Evolutionary conservation across 2,329 filamentous ascomycete species (phyloP).

Genomic region (Arachnopeziza araneosa): DNA sequence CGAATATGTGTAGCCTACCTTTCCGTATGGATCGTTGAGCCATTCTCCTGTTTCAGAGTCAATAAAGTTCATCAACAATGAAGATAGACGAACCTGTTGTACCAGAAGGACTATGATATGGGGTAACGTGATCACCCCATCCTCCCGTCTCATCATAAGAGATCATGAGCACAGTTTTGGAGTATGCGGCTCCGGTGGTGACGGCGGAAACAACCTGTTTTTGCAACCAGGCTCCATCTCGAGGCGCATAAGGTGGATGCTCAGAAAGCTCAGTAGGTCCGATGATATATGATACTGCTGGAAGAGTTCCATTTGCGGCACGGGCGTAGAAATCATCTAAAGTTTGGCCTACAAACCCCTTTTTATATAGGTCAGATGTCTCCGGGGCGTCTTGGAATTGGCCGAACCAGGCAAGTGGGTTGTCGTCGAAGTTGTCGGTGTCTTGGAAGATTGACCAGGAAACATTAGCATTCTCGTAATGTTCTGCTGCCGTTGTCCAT

Average conservation of each 20-base stretch:
- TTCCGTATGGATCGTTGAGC: constrained; percentile 41
- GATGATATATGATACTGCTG: constrained; percentile 46
- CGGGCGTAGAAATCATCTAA: constrained; percentile 44
- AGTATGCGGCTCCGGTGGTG: constrained; percentile 42
- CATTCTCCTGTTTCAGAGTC: constrained; percentile 38
- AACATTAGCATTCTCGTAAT: constrained; percentile 32
- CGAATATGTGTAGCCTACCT: constrained; percentile 35
- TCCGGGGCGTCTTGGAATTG: constrained; percentile 40
- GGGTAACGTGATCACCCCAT: constrained; percentile 50
- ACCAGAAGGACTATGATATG: constrained; percentile 43
- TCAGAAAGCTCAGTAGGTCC: constrained; percentile 46
- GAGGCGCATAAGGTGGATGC: constrained; percentile 47
- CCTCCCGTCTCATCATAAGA: constrained; percentile 41
- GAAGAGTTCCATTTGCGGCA: constrained; percentile 45
- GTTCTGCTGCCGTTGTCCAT: constrained; percentile 39
- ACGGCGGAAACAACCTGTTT: constrained; percentile 47
- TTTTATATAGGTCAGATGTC: constrained; percentile 34
- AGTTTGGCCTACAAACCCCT: not conserved
- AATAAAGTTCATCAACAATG: not conserved
- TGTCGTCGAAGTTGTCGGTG: constrained; percentile 43
- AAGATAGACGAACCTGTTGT: constrained; percentile 28
- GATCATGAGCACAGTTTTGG: constrained; percentile 17
- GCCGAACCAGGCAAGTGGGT: constrained; percentile 40
- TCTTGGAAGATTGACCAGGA: constrained; percentile 44
- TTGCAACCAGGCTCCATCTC: constrained; percentile 50